Evolutionary conservation across 768 basidiomycete species (phyloP).

Genomic region (Lanmaoa pseudosensibilis): DNA sequence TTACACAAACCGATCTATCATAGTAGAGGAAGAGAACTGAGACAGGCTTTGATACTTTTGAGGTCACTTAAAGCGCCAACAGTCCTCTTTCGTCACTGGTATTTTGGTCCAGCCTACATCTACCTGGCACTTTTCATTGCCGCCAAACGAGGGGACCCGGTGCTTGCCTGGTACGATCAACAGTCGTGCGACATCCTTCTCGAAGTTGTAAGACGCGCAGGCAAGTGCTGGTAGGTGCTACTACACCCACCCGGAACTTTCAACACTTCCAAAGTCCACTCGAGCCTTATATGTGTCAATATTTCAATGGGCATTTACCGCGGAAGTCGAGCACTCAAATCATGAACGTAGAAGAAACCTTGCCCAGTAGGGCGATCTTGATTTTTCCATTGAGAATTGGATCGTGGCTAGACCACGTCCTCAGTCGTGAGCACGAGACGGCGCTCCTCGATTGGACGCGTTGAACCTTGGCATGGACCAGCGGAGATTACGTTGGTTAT

Average conservation of each 20-base stretch:
- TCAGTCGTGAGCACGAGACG: background rate
- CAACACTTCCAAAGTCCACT: background rate
- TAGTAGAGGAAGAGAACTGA: background rate
- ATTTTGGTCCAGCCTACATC: background rate
- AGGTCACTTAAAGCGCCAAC: background rate
- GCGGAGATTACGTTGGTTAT: conserved; percentile 18
- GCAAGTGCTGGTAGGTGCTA: background rate
- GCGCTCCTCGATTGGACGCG: background rate
- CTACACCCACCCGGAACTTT: background rate
- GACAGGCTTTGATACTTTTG: background rate
- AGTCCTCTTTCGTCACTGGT: background rate
- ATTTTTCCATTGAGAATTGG: background rate
- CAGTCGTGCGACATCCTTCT: background rate
- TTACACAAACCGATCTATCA: background rate
- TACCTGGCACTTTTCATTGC: background rate
- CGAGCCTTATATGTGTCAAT: background rate
- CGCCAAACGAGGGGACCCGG: background rate
- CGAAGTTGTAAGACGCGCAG: too few species aligned
- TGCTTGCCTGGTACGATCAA: background rate
- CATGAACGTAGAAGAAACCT: background rate
- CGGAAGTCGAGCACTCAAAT: background rate
- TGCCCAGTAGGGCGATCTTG: background rate
- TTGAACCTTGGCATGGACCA: background rate
- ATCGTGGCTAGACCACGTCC: background rate
- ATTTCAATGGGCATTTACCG: background rate